Conservation (phyloP, 2,329 filamentous ascomycete species). For the Stromatinia cepivora region DNA sequence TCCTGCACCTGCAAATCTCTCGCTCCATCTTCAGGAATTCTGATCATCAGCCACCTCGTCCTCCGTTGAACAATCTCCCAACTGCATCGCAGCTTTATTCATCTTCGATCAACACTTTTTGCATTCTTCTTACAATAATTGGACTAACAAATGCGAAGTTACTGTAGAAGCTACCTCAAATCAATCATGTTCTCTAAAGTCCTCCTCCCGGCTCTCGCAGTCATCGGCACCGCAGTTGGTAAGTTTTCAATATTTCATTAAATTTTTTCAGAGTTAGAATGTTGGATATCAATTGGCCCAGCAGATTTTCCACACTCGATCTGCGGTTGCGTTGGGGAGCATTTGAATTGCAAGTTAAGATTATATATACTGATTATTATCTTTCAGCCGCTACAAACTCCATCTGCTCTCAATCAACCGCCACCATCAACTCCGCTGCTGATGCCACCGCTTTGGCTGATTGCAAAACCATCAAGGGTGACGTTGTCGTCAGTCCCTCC, state of each 20-base stretch:
- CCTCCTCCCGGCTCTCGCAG: constrained; percentile 23
- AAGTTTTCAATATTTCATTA: constrained; percentile 1
- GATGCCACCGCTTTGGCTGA: constrained; percentile 36
- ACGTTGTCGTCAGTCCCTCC: constrained; percentile 41
- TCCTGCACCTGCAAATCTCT: constrained; percentile 2
- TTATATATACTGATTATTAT: background rate
- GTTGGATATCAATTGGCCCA: background rate
- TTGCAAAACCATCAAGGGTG: constrained; percentile 40
- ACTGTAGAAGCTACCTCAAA: constrained; percentile 22
- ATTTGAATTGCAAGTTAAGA: background rate
- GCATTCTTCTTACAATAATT: constrained; percentile 20
- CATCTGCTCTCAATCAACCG: constrained; percentile 37
- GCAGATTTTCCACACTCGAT: background rate
- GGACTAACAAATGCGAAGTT: constrained; percentile 20
- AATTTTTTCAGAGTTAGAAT: background rate
- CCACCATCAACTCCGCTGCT: constrained; percentile 39
- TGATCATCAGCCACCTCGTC: constrained; percentile 1
- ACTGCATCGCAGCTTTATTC: constrained; percentile 5
- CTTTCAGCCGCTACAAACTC: constrained; percentile 21
- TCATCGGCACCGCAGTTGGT: constrained; percentile 20
- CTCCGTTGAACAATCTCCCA: background rate
- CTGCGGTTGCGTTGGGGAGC: background rate
- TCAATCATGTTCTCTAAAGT: constrained; percentile 21
- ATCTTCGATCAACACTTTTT: constrained; percentile 19
- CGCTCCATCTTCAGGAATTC: background rate